These are phyloP conservation scores for Pontederia crassipes DNA, from an alignment of 176 grass and related monocot genomes.

Conservation along the genomic window DNA sequence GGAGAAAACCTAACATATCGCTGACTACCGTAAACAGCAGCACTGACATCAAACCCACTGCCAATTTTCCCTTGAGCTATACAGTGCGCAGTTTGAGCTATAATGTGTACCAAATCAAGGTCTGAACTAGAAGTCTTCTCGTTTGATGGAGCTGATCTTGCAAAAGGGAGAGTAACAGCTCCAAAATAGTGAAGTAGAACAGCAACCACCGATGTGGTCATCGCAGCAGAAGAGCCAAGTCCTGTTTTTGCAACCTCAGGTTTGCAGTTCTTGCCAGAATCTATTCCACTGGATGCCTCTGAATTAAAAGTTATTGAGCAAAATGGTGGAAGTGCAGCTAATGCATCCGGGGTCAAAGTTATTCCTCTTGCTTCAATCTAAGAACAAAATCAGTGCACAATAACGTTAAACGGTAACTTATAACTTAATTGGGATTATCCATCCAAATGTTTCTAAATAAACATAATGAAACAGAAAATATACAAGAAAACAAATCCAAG, in stretches of 20 bases:
- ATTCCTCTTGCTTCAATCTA: conserved; percentile 72
- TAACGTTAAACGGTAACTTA: no score
- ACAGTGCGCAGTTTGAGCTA: conserved; percentile 92
- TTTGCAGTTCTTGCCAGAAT: conserved; percentile 55
- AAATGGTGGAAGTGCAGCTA: conserved; percentile 74
- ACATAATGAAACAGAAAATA: no score
- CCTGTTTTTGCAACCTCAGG: conserved; percentile 98
- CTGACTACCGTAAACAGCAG: conserved; percentile 87
- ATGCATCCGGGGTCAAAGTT: conserved; percentile 56
- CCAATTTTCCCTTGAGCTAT: conserved; percentile 97
- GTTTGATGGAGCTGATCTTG: conserved; percentile 22
- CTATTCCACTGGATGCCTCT: conserved; percentile 40
- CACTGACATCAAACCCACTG: conserved; percentile 91
- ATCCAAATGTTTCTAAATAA: no score
- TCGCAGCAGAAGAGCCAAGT: conserved; percentile 93
- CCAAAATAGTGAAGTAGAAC: conserved; percentile 86
- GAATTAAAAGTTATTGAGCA: conserved; percentile 85
- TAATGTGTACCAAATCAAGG: conserved; percentile 73
- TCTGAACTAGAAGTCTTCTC: conserved; percentile 20
- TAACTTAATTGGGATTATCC: no score
- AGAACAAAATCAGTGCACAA: conserved; percentile 9
- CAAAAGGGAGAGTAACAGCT: conserved; percentile 47
- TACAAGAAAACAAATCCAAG: no score
- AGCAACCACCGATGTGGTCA: conserved; percentile 87
- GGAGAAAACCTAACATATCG: conserved; percentile 75